Base-by-base conservation (phyloP, 805 yeast species). In the Ogataea pignaliae region DNA sequence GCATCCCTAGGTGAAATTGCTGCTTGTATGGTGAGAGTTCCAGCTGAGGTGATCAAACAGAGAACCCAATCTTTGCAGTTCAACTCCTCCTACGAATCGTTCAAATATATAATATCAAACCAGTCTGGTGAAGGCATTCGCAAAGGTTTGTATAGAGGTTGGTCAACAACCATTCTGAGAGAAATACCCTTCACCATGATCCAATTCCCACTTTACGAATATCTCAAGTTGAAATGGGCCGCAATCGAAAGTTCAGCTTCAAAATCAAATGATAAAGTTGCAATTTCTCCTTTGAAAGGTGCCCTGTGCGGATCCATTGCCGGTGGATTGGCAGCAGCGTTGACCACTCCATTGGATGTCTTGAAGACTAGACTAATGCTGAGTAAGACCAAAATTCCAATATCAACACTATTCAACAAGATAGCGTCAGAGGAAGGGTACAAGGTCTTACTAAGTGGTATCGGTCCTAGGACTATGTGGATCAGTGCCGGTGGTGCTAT, bases 401-500 rank as follows among this genome's bases (percentile, higher is more conserved):
- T 81, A 0, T 35, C 63, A 5, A 53, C 61, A 11, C 63, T 89
- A 46, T 78, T 83, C 2, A 65, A 59, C 30, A 71, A 68, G 10
- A 73, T 90, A 39, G 63, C 73, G n/a, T 60, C 58, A 16, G 89
- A 85, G 44, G 97, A 89, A 60, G 97, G 97, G 0, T 66, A 70
- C 34, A 53, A 60, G 8, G 88, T 85, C 1, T 88, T 93, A 52
- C 76, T 79, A 60, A 76, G 76, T 39, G 99, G 99, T 12, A 74
- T 91, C 26, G 97, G 96, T 0, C 98, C 99, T 4, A 75, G 99
- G 62, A 90, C 97, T 0, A 73, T 86, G 79, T 93, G 99, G 99
- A 91, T 93, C 45, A 83, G 95, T 67, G 93, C 95, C 4, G 99
- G 99, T 16, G 99, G 99, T 28, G 97, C 98, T 14, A 89, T 95